Evolutionary conservation across 768 basidiomycete species (phyloP), one percentile per base, ranked within the genome.

Genomic region (Amanita subjunquillea): DNA sequence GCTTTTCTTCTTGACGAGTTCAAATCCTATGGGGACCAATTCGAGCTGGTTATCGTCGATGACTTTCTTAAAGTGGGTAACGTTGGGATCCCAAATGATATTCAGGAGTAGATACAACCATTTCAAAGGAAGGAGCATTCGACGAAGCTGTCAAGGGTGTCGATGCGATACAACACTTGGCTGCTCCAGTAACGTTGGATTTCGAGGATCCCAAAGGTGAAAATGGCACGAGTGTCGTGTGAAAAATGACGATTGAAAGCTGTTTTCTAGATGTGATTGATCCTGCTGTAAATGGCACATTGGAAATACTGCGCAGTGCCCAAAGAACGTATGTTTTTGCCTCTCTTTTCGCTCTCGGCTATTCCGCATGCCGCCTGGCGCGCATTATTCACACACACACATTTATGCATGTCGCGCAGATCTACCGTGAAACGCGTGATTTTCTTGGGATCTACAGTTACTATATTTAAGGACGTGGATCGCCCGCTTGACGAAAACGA

Each of bases 91-190:
- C 10, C 9, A 32, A 32, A 32, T 32, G 10, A 32, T 12, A 32
- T 12, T 12, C 25, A n/a, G n/a, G 54, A 5, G 29, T 23, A 25
- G 36, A 20, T 17, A 3, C 42, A 8, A 54, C 3, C 9, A 25
- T 27, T 30, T 30, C 30, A 30, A 30, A 82, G 81, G 75, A 74
- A 2, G 79, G 78, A 7, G 85, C 83, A 1, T 93, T 90, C 55
- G 87, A 91, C 62, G 80, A 87, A 47, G 87, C 81, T 1, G 83
- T 91, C 54, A 78, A 82, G 62, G 87, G 76, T 1, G 80, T 91
- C 6, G 82, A 87, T 55, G 89, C 76, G 0, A 78, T 92, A 48
- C 74, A 69, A 32, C 87, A 88, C 59, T 79, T 73, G 3, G 85
- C 85, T 0, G 85, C 84, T 1, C 85, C 86, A 1, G 73, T 81